A percentile compares a stretch with the other conserved stretches of the same genome.
Conservation (phyloP, 78 protist species). For the Paulinella micropora region DNA sequence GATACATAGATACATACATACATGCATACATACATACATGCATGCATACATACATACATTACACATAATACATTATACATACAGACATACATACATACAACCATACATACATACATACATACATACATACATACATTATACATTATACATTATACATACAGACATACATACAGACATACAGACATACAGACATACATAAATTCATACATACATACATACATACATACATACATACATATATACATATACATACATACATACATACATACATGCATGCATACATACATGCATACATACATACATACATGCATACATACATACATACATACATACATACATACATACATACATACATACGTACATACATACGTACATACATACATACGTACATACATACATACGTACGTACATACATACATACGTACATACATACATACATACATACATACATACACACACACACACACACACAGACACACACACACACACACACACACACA, state of each 20-base stretch:
- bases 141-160: too few relatives aligned
- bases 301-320: neutral
- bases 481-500: neutral
- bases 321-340: neutral
- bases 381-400: neutral
- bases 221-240: too few relatives aligned
- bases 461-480: too few relatives aligned
- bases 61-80: neutral
- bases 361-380: neutral
- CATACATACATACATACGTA: neutral
- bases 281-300: neutral
- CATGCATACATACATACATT: neutral
- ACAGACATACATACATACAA: too few relatives aligned
- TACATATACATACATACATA: neutral
- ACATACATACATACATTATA: too few relatives aligned
- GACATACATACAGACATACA: too few relatives aligned
- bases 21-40: neutral
- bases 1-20: neutral
- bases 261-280: neutral
- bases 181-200: too few relatives aligned
- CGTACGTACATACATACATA: neutral
- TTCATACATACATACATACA: too few relatives aligned
- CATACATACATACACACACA: too few relatives aligned
- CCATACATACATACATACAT: too few relatives aligned
- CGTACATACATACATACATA: too few relatives aligned